A percentile compares a stretch with the other conserved stretches of the same genome.
phyloP scores from a whole-genome alignment of 305 asterid species.

The Salvia sclarea region DNA sequence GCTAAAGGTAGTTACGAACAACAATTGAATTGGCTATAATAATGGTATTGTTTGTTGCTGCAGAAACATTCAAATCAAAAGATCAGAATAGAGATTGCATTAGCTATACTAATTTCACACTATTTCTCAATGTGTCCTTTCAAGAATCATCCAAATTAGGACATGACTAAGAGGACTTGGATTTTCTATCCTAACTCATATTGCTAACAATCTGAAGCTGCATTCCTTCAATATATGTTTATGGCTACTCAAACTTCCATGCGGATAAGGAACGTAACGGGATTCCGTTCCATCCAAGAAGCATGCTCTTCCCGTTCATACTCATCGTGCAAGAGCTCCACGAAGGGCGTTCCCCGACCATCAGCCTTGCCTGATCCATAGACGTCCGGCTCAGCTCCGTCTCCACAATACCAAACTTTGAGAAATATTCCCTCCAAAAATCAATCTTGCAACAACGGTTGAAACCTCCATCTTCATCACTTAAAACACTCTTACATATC shows the following conservation, averaged over 20 bases:
- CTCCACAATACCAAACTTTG: constrained; percentile 7
- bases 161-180: too few species aligned
- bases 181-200: too few species aligned
- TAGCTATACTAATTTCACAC: too few species aligned
- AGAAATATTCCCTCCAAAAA: background rate
- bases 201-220: too few species aligned
- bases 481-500: constrained; percentile 30
- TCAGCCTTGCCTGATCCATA: constrained; percentile 10
- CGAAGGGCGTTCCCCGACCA: background rate
- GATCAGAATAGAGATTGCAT: too few species aligned
- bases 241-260: background rate
- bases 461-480: background rate
- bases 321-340: background rate
- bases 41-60: too few species aligned
- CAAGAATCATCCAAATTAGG: too few species aligned
- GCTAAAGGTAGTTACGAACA: too few species aligned
- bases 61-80: too few species aligned
- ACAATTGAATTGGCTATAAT: too few species aligned
- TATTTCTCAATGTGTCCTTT: too few species aligned
- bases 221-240: too few species aligned
- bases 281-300: background rate
- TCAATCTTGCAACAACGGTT: background rate
- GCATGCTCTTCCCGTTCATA: constrained; percentile 1
- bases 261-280: background rate
- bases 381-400: background rate